phyloP scores from a whole-genome alignment of 2,329 filamentous ascomycete species.

The Metarhizium robertsii region DNA sequence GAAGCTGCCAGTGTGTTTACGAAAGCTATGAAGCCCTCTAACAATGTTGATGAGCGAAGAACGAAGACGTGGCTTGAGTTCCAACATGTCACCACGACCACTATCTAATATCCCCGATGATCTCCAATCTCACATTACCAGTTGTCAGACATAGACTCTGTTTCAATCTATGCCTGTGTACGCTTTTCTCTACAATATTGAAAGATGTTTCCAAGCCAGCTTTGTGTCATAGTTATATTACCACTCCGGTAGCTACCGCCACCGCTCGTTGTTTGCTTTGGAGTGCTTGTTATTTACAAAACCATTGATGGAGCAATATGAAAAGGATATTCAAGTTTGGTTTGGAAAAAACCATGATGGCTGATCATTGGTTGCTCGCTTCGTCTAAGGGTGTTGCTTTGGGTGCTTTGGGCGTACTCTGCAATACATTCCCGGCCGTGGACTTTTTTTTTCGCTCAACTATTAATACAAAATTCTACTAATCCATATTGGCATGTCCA shows the following conservation, averaged over 20 bases:
- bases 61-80: conserved; percentile 28
- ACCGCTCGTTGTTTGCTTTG: no score
- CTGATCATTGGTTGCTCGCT: background rate
- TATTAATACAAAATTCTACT: background rate
- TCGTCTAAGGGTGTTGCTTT: background rate
- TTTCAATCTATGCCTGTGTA: background rate
- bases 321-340: background rate
- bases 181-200: no score
- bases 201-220: background rate
- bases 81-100: conserved; percentile 10
- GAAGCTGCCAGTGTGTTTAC: conserved; percentile 32
- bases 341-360: background rate
- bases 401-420: background rate
- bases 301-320: background rate
- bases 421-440: background rate
- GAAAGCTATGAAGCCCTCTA: conserved; percentile 27
- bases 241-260: no score
- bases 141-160: background rate
- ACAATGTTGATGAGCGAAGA: conserved; percentile 26
- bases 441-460: background rate
- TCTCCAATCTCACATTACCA: background rate
- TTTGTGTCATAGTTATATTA: background rate
- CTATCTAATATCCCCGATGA: conserved; percentile 1
- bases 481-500: background rate
- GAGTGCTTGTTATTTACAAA: background rate